Evolutionary conservation across 305 asterid species (phyloP).

Genomic region (Solanum hybrid): DNA sequence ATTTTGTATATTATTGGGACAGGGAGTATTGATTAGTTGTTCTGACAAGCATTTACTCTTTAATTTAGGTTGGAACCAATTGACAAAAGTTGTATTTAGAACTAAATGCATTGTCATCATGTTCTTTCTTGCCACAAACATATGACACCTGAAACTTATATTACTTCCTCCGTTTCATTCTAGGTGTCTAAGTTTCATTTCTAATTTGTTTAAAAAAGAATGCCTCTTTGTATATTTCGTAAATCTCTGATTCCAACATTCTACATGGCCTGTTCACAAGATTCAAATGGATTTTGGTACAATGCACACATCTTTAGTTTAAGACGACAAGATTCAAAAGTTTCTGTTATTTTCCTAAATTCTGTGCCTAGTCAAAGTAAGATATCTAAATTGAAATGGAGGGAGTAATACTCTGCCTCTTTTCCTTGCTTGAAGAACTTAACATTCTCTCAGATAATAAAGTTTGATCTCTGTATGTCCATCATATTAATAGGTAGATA

Average conservation of each 20-base stretch:
- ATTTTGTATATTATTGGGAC: not conserved
- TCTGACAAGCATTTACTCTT: not conserved
- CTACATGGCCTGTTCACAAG: not conserved
- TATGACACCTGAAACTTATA: not conserved
- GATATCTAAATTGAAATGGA: not conserved
- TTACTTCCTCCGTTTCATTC: not conserved
- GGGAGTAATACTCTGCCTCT: not conserved
- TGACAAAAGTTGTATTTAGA: not conserved
- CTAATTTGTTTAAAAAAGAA: not conserved
- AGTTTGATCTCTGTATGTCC: conserved; percentile 3
- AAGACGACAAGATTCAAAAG: not conserved
- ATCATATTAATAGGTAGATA: conserved; percentile 48
- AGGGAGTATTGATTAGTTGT: not conserved
- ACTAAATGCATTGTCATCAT: not conserved
- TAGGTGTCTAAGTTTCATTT: not conserved
- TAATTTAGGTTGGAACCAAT: not conserved
- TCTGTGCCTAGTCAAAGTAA: not conserved
- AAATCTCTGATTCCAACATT: not conserved
- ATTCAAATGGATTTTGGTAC: not conserved
- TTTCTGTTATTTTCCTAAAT: not conserved
- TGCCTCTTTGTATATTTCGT: not conserved
- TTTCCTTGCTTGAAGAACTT: not conserved
- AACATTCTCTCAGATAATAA: not conserved
- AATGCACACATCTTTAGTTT: not conserved
- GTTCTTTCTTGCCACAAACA: not conserved